These are phyloP conservation scores for Fusarium algeriense DNA, from an alignment of 2,329 filamentous ascomycete species.

Conservation along the genomic window DNA sequence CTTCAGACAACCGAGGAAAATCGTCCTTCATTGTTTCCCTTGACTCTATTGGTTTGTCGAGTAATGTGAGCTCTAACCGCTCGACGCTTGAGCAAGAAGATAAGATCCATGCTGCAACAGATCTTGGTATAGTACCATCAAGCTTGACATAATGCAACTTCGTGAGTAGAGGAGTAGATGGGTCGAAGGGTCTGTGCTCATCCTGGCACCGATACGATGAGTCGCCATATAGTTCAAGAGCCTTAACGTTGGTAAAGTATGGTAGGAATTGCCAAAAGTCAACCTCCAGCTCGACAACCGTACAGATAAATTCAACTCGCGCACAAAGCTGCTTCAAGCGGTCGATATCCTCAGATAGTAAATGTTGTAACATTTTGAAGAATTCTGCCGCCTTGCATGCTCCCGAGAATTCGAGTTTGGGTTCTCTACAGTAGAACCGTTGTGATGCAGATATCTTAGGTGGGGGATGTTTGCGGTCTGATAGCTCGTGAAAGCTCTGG, in stretches of 20 bases:
- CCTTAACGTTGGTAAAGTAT: not conserved
- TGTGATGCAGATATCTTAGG: not conserved
- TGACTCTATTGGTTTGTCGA: not conserved
- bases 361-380: not conserved
- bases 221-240: not conserved
- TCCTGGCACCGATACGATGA: too few relatives aligned
- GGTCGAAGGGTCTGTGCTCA: not conserved
- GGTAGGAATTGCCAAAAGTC: not conserved
- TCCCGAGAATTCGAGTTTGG: not conserved
- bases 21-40: not conserved
- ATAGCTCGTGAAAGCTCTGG: not conserved
- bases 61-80: not conserved
- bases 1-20: not conserved
- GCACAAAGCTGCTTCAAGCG: not conserved
- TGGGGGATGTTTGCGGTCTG: not conserved
- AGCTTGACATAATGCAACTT: not conserved
- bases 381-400: not conserved
- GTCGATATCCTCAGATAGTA: not conserved
- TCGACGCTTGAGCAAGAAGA: not conserved
- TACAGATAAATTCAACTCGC: constrained; percentile 1
- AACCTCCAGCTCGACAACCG: not conserved
- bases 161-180: not conserved
- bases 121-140: not conserved
- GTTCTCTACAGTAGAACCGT: not conserved
- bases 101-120: not conserved